phyloP scores from a whole-genome alignment of 345 rosid genomes.

The Alliaria petiolata region DNA sequence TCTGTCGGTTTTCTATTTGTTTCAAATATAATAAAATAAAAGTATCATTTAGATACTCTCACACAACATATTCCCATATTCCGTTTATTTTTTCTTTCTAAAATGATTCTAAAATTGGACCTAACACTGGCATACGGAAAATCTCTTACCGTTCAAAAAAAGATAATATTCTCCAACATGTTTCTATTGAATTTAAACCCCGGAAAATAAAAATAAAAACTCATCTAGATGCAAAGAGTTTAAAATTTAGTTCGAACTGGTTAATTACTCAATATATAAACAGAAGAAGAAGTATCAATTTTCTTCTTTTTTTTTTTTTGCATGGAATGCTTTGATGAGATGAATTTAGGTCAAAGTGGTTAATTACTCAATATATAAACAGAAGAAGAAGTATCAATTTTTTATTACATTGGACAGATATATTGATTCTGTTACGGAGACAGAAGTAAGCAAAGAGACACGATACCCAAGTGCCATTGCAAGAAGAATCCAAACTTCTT shows the following conservation, averaged over 20 bases:
- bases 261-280: not conserved
- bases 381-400: too few species aligned
- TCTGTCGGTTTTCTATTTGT: not conserved
- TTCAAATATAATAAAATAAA: not conserved
- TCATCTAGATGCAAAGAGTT: too few species aligned
- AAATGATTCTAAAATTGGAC: slow-evolving; percentile 7
- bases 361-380: not conserved
- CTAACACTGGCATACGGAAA: slow-evolving; percentile 17
- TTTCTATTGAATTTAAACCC: not conserved
- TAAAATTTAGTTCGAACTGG: too few species aligned
- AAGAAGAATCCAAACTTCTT: slow-evolving; percentile 62
- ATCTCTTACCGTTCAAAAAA: not conserved
- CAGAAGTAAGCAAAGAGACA: slow-evolving; percentile 47
- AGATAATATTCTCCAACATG: not conserved
- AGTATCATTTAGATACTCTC: too few species aligned
- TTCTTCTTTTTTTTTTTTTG: too few species aligned
- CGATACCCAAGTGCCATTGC: slow-evolving; percentile 58
- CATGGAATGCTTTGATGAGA: too few species aligned
- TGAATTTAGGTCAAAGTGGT: too few species aligned
- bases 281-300: too few species aligned
- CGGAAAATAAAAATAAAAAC: not conserved
- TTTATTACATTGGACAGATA: slow-evolving; percentile 40
- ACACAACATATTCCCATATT: slow-evolving; percentile 12
- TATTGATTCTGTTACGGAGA: slow-evolving; percentile 48
- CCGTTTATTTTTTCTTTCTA: not conserved